Evolutionary conservation across 257 asterid genomes (phyloP).

Genomic region (Jacaranda mimosifolia): DNA sequence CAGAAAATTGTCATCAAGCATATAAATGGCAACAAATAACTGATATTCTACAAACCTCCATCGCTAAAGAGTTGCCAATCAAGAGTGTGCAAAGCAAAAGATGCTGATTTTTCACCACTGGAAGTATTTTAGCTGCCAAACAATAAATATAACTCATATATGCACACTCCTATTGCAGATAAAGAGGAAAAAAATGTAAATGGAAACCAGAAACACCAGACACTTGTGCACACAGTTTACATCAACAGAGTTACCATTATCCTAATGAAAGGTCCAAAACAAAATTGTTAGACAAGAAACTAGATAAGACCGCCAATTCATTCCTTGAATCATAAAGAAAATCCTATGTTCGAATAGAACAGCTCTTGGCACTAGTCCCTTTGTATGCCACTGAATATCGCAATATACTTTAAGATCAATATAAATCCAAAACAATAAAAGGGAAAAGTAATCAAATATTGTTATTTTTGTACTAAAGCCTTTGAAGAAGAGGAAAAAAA

Average conservation of each 20-base stretch:
- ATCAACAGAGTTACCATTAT: not conserved
- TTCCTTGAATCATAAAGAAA: not conserved
- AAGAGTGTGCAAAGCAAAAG: constrained; percentile 99
- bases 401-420: not conserved
- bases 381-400: not conserved
- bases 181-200: not conserved
- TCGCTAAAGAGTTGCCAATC: constrained; percentile 97
- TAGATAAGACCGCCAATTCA: not conserved
- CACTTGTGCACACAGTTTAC: constrained; percentile 25
- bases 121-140: constrained; percentile 91
- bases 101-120: constrained; percentile 97
- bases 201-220: not conserved
- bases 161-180: not conserved
- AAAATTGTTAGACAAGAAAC: constrained; percentile 20
- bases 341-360: not conserved
- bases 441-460: not conserved
- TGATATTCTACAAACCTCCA: constrained; percentile 78
- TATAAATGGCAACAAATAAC: constrained; percentile 24
- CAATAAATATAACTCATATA: constrained; percentile 4
- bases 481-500: not conserved
- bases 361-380: not conserved
- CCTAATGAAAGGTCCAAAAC: constrained; percentile 9
- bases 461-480: not conserved
- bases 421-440: not conserved
- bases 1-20: constrained; percentile 3